These are phyloP conservation scores for Fonsecaea multimorphosa DNA, from an alignment of 2,329 filamentous ascomycete species.

Conservation along the genomic window DNA sequence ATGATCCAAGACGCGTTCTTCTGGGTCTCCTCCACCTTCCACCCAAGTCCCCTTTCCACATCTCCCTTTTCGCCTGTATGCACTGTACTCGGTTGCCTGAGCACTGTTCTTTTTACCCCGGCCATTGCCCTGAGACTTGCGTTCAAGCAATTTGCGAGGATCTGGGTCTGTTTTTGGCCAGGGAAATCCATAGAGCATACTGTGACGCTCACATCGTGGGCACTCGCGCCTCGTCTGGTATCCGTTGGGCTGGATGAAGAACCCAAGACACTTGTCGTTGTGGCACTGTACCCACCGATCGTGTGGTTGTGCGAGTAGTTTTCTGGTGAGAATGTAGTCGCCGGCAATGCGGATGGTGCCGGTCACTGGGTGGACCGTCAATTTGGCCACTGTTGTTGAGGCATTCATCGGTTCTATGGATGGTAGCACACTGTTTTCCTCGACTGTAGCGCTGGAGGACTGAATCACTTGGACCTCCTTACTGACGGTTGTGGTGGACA, in stretches of 20 bases:
- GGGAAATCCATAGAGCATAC: constrained; percentile 89
- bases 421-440: constrained; percentile 30
- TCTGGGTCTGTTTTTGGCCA: constrained; percentile 95
- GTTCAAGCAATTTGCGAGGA: constrained; percentile 37
- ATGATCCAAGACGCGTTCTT: constrained; percentile 79
- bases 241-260: constrained; percentile 87
- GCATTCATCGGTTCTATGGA: constrained; percentile 39
- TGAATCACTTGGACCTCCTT: constrained; percentile 26
- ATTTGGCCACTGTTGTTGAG: constrained; percentile 26
- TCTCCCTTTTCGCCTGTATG: constrained; percentile 38
- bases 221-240: constrained; percentile 87
- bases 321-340: constrained; percentile 81
- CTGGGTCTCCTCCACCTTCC: constrained; percentile 62
- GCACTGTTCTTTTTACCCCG: constrained; percentile 30
- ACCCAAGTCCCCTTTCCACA: constrained; percentile 40
- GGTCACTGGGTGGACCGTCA: constrained; percentile 39
- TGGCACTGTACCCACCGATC: constrained; percentile 87
- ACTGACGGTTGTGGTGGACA: constrained; percentile 35
- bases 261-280: constrained; percentile 69
- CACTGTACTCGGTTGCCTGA: constrained; percentile 31
- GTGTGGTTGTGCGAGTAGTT: constrained; percentile 76
- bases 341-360: constrained; percentile 64
- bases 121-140: constrained; percentile 27
- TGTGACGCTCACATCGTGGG: constrained; percentile 91
- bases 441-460: neutral